Base-by-base conservation (phyloP, 768 basidiomycete species). In the Kwoniella sp. region DNA sequence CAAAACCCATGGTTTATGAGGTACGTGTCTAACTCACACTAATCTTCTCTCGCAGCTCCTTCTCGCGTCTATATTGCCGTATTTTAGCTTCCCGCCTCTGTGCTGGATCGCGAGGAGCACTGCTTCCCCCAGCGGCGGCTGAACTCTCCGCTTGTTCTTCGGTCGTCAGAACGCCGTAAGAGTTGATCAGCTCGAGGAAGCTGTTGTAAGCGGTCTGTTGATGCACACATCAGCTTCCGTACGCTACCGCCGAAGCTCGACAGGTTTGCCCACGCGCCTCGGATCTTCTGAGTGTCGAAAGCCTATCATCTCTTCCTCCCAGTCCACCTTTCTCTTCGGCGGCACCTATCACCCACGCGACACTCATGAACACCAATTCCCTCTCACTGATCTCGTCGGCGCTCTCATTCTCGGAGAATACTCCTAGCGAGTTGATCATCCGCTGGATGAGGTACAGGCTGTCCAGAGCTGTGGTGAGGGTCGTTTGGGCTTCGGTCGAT, bases 51-150 rank as follows among this genome's bases (percentile, higher is more conserved):
- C 87, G 86, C 29, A 97, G 81, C 37, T 90, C 89, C 79, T 91
- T 94, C 81, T 95, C 93, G 62, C 86, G 86, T 80, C 89, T 88
- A 80, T 87, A 97, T 76, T 94, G 93, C 66, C 86, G 88, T 68
- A 99, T 96, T 83, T 96, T 99, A 34, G 88, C 79, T 70, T 95
- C 93, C 70, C 96, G 83, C 61, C 89, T 85, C 74, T 85, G 86
- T 1, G 86, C 85, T 22, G 88, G 85, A 78, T 97, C 90, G 28
- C 63, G 53, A 2, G 75, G 61, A 7, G 60, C 63, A 22, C 53
- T 45, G 11, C 29, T 20, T 26, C 63, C 58, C 9, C 23, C 62
- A 2, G 73, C 71, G 45, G 59, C 55, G 0, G 65, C 63, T 1
- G 73, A 70, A 41, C 64, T 73, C 41, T 73, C 73, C 8, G 74